Evolutionary conservation across 1,284 basidiomycete genomes (phyloP).

Genomic region (Phylloboletellus chloephorus): DNA sequence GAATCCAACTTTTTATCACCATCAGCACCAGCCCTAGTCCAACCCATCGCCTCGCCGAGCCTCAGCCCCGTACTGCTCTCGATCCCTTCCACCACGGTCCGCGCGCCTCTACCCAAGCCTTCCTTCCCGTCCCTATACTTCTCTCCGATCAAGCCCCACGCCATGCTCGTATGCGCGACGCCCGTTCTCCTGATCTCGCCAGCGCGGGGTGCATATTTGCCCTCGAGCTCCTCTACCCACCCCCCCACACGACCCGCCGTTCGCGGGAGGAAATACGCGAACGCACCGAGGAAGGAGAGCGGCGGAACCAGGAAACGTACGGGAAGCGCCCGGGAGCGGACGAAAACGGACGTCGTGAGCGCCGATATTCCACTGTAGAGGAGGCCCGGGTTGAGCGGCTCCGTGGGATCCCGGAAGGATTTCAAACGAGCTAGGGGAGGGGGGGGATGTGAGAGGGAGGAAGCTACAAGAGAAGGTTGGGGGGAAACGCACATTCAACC

Average conservation of each 20-base stretch:
- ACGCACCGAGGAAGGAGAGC: slow-evolving; percentile 56
- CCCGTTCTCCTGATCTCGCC: slow-evolving; percentile 66
- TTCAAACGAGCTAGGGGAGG: slow-evolving; percentile 65
- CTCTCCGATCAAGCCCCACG: slow-evolving; percentile 47
- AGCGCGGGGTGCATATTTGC: slow-evolving; percentile 59
- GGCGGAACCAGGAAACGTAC: slow-evolving; percentile 70
- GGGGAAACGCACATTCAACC: slow-evolving; percentile 82
- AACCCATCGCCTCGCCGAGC: slow-evolving; percentile 56
- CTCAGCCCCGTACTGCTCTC: slow-evolving; percentile 72
- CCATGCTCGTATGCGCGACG: slow-evolving; percentile 57
- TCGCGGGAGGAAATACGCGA: slow-evolving; percentile 77
- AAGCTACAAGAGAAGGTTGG: not conserved
- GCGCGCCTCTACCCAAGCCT: slow-evolving; percentile 43
- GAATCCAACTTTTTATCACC: slow-evolving; percentile 11
- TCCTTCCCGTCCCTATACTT: slow-evolving; percentile 38
- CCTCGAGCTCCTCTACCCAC: slow-evolving; percentile 70
- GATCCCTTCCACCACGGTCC: slow-evolving; percentile 48
- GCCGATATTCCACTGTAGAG: slow-evolving; percentile 87
- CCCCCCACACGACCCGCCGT: slow-evolving; percentile 64
- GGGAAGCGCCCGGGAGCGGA: slow-evolving; percentile 67
- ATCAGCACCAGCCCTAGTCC: slow-evolving; percentile 10
- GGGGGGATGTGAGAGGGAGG: not conserved
- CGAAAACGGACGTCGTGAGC: slow-evolving; percentile 80
- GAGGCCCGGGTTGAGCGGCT: slow-evolving; percentile 78
- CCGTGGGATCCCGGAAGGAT: slow-evolving; percentile 70